Evolutionary conservation across 1,284 basidiomycete genomes (phyloP).

Genomic region (Paramarasmius palmivorus): DNA sequence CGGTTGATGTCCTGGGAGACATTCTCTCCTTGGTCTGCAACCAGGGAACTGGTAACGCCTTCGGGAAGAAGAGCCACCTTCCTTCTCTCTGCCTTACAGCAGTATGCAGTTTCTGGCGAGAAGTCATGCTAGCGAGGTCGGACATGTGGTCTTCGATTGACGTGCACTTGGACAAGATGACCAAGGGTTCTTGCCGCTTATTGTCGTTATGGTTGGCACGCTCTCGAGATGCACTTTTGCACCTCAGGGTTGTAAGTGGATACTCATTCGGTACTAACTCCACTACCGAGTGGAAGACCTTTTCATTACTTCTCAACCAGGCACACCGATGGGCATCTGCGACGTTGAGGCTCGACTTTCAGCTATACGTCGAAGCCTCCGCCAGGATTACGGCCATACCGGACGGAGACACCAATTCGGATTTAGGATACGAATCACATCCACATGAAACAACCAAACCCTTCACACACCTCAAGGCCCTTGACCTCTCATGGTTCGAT

Average conservation of each 20-base stretch:
- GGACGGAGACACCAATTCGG: not conserved
- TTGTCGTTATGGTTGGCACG: not conserved
- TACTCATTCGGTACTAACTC: not conserved
- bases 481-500: constrained; percentile 3
- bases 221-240: not conserved
- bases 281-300: not conserved
- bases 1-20: not conserved
- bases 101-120: not conserved
- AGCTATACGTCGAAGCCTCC: not conserved
- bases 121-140: not conserved
- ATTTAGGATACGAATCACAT: not conserved
- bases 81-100: not conserved
- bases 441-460: not conserved
- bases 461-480: not conserved
- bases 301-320: not conserved
- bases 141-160: not conserved
- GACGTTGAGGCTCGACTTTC: not conserved
- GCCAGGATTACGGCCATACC: not conserved
- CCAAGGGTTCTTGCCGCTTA: not conserved
- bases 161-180: not conserved
- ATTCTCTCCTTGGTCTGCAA: not conserved
- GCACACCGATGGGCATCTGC: not conserved
- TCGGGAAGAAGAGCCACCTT: not conserved
- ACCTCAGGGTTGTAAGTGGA: not conserved
- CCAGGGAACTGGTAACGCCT: not conserved